Conservation (phyloP, 495 filamentous ascomycete species). For the Penicillium longicatenatum region DNA sequence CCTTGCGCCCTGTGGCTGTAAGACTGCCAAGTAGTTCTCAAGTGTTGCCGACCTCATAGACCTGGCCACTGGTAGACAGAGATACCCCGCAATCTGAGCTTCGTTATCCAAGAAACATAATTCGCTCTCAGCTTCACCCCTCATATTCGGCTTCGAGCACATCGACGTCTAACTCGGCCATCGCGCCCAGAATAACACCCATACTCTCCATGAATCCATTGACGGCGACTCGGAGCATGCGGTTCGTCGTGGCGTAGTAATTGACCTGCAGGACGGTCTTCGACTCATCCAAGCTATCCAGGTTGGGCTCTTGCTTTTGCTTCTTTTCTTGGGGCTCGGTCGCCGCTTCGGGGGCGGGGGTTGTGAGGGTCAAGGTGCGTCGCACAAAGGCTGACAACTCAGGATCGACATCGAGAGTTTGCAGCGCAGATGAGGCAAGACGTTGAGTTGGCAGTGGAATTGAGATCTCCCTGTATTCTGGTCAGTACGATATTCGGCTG, state of each 20-base stretch:
- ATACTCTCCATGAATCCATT: constrained; percentile 98
- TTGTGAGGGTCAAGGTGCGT: constrained; percentile 63
- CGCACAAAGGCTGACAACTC: constrained; percentile 84
- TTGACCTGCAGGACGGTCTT: constrained; percentile 67
- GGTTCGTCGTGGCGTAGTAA: constrained; percentile 88
- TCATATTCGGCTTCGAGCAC: constrained; percentile 53
- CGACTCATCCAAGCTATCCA: constrained; percentile 38
- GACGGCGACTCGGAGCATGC: constrained; percentile 94
- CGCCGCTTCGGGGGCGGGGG: constrained; percentile 24
- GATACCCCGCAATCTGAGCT: neutral
- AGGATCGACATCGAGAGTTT: constrained; percentile 78
- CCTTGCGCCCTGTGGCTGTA: neutral
- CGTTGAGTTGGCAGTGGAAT: constrained; percentile 82
- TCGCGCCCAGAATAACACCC: constrained; percentile 77
- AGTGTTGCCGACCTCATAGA: neutral
- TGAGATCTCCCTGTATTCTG: constrained; percentile 62
- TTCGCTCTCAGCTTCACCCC: constrained; percentile 19
- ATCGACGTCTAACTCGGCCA: constrained; percentile 88
- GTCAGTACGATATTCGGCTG: neutral
- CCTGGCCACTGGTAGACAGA: neutral
- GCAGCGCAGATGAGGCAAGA: constrained; percentile 75
- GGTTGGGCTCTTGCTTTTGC: constrained; percentile 27
- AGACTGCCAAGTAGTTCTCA: neutral
- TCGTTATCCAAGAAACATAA: neutral
- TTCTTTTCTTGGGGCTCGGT: constrained; percentile 30